These are phyloP conservation scores for Fraxinus angustifolia DNA, from an alignment of 305 asterid species.

Conservation along the genomic window DNA sequence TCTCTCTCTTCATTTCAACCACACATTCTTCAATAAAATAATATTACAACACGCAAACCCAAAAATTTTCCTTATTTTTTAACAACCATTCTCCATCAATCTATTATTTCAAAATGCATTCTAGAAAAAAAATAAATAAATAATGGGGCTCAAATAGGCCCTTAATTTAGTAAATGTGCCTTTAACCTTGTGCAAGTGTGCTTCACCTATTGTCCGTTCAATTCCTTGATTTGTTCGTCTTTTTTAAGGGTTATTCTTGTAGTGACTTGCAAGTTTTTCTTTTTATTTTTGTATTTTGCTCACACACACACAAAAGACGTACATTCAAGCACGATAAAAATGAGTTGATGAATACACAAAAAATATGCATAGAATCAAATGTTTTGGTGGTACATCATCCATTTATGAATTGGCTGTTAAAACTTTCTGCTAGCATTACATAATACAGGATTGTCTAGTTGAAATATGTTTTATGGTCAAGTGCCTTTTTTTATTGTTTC, in stretches of 20 bases:
- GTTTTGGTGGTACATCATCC: background rate
- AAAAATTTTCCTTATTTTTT: too few relatives aligned
- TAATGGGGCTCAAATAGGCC: too few relatives aligned
- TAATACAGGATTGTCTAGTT: background rate
- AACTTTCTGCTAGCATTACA: background rate
- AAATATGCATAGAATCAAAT: background rate
- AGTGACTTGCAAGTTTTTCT: background rate
- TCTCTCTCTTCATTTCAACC: too few relatives aligned
- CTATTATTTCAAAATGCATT: too few relatives aligned
- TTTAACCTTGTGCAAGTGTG: background rate
- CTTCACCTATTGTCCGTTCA: background rate
- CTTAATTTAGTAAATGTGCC: background rate
- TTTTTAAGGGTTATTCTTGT: background rate
- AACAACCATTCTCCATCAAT: too few relatives aligned
- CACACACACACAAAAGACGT: background rate
- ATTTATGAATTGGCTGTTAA: background rate
- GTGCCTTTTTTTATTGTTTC: background rate
- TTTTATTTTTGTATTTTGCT: background rate
- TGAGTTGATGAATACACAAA: background rate
- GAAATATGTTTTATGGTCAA: background rate
- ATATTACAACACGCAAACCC: too few relatives aligned
- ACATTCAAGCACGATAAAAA: background rate
- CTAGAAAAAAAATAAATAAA: too few relatives aligned
- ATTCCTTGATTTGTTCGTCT: background rate
- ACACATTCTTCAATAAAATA: too few relatives aligned